A percentile compares a stretch with the other conserved stretches of the same genome.
Conservation (phyloP, 495 filamentous ascomycete species). For the Aspergillus conjunctus region DNA sequence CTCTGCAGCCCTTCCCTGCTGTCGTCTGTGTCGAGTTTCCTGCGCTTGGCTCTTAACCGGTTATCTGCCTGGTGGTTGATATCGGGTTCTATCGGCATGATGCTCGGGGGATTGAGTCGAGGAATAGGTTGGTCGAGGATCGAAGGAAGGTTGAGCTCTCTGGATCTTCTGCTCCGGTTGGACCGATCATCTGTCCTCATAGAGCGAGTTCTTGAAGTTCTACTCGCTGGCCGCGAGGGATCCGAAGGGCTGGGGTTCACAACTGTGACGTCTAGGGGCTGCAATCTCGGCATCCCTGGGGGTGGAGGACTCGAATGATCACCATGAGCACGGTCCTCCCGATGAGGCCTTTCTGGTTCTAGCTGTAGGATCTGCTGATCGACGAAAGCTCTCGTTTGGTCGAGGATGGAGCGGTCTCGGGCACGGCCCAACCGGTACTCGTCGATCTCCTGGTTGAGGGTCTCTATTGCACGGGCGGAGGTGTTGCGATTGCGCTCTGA, state of each 20-base stretch:
- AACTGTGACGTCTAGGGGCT: slow-evolving; percentile 17
- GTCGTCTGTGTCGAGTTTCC: slow-evolving; percentile 71
- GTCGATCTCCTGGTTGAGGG: slow-evolving; percentile 43
- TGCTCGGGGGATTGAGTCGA: slow-evolving; percentile 37
- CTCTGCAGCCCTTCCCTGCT: slow-evolving; percentile 52
- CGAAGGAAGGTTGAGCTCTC: slow-evolving; percentile 12
- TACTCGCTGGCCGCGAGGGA: slow-evolving; percentile 15
- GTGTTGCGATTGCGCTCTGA: slow-evolving; percentile 43
- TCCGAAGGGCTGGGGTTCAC: slow-evolving; percentile 19
- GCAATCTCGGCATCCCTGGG: slow-evolving; percentile 19
- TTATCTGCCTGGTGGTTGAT: slow-evolving; percentile 26
- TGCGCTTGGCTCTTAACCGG: slow-evolving; percentile 63
- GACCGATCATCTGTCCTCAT: slow-evolving; percentile 20
- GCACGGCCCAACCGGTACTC: slow-evolving; percentile 30
- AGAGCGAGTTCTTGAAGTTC: slow-evolving; percentile 21
- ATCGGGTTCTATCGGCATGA: slow-evolving; percentile 39
- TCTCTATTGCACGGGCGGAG: slow-evolving; percentile 41
- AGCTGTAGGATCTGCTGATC: slow-evolving; percentile 33
- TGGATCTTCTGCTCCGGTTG: slow-evolving; percentile 12
- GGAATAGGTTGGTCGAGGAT: slow-evolving; percentile 47
- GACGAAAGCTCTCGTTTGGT: slow-evolving; percentile 30
- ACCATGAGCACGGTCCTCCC: slow-evolving; percentile 22
- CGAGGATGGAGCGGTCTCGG: slow-evolving; percentile 28
- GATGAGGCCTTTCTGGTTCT: slow-evolving; percentile 16
- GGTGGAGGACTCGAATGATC: slow-evolving; percentile 14